Percentiles rank a stretch among this genome's conserved stretches.
phyloP scores from a whole-genome alignment of 495 filamentous ascomycete genomes.

The Eremomyces bilateralis region DNA sequence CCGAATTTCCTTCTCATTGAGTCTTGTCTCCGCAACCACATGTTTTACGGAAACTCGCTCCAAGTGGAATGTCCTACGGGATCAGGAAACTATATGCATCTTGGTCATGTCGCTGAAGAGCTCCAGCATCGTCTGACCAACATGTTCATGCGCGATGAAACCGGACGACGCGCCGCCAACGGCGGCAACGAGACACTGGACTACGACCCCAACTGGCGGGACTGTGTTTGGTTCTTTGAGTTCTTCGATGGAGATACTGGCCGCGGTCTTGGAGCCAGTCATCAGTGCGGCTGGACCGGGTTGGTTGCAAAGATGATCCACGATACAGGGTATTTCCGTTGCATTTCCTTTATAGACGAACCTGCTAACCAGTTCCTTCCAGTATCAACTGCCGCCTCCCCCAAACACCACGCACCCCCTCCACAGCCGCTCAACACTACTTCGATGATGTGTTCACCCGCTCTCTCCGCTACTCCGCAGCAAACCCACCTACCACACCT shows the following conservation, averaged over 20 bases:
- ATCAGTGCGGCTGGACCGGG: slow-evolving; percentile 97
- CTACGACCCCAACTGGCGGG: slow-evolving; percentile 78
- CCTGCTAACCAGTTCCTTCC: slow-evolving; percentile 3
- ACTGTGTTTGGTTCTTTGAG: slow-evolving; percentile 88
- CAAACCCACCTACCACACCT: too few species aligned
- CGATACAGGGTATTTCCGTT: slow-evolving; percentile 51
- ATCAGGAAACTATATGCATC: slow-evolving; percentile 86
- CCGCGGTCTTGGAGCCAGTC: slow-evolving; percentile 72
- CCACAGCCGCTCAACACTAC: slow-evolving; percentile 66
- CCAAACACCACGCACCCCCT: slow-evolving; percentile 75
- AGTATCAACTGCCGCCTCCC: slow-evolving; percentile 81
- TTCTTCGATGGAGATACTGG: slow-evolving; percentile 91
- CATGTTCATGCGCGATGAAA: slow-evolving; percentile 60
- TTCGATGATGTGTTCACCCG: slow-evolving; percentile 74
- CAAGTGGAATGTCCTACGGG: slow-evolving; percentile 86
- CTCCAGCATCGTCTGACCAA: slow-evolving; percentile 90
- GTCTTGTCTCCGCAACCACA: slow-evolving; percentile 74
- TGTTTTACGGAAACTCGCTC: slow-evolving; percentile 79
- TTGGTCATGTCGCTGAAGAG: slow-evolving; percentile 90
- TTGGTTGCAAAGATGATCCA: slow-evolving; percentile 92
- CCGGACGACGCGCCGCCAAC: slow-evolving; percentile 73
- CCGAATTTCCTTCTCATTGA: slow-evolving; percentile 93
- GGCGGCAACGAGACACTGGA: slow-evolving; percentile 62
- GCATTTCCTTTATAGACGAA: slow-evolving; percentile 1
- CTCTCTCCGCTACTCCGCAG: slow-evolving; percentile 18